Evolutionary conservation across 192 early-diverging fungal species (phyloP), one percentile per base, ranked within the genome.

Genomic region (Entomortierella lignicola): DNA sequence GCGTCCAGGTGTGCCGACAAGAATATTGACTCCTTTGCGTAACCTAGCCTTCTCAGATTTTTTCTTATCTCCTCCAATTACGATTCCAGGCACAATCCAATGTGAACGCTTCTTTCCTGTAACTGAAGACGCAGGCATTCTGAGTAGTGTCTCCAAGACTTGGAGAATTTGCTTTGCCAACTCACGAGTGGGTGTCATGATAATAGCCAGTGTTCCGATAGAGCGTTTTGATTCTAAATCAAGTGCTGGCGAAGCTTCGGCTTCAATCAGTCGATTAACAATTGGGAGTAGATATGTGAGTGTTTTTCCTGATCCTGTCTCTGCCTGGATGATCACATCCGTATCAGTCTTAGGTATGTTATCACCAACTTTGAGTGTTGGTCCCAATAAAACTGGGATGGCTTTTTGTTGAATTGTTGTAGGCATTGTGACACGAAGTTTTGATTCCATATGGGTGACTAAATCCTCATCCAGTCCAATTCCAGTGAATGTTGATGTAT

Each of bases 261-360:
- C 91, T 51, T 81, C 74, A 34, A 99, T 82, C n/a, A 99, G 65
- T 21, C 92, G 87, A 71, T 99, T 91, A 31, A 99, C 64, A 60
- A 99, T 96, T 18, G 98, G 98, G 42, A 98, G 82, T 27, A 99
- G 85, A 71, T 95, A 99, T 2, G 97, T 87, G 48, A 99, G 84
- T 0, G 98, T 99, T 77, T 99, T 99, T 63, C 98, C 98, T 7
- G 96, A 97, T 56, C 98, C 98, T 4, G 97, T 99, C 65, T 96
- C 93, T 18, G 97, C 95, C 77, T 98, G 95, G 47, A 99, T 88
- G 61, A 99, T 89, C 18, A 93, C 88, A 81, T 99, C 97, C 31
- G 83, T 90, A 71, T 89, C 88, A 8, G 62, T 54, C 17, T 69
- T 69, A 3, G 63, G 59, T 6, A 87, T 81, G 29, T 80, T 71